Base-by-base conservation (phyloP, 2,329 filamentous ascomycete species). In the Rutstroemia sp. region DNA sequence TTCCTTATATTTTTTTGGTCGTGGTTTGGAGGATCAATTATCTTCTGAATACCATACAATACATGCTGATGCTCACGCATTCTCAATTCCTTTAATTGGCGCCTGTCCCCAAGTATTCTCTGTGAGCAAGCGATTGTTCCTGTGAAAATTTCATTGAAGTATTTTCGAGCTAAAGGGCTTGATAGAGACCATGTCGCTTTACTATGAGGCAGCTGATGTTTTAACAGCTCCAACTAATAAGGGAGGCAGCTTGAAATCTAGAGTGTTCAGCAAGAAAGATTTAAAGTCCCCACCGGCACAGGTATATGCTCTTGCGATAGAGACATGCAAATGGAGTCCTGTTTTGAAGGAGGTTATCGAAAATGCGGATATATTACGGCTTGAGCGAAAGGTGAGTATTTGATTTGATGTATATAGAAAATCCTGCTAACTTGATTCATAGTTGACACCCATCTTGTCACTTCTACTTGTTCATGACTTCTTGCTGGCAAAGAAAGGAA, bases 341-440 rank as follows among this genome's bases (percentile, higher is more conserved):
- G 78, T 96, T 2, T 74, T 99, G 48, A 90, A 90, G 66, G 91
- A 96, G 67, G 86, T 96, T n/a, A 83, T 99, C 67, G 90, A 96
- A 64, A 83, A 80, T 62, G 81, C 90, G 1, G 86, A 83, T 3
- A 74, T 97, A 38, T 74, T 97, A 38, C 79, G 79, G n/a, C 73
- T 84, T 9, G 94, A 99, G 75, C 86, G 83, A 61, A 96, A 95
- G 83, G 92, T 94, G 70, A 63, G 56, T 16, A 23, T 37, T n/a
- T 42, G 27, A 9, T 42, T 44, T 21, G 5, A 38, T 8, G 14
- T 37, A 4, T 57, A 2, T 17, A 16, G 25, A 42, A 42, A 19
- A 54, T 6, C 21, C n/a, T 51, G 45, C 48, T 58, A 52, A 59
- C 45, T 12, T 47, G 10, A 19, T 46, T 56, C 48, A 30, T 72